A percentile compares a stretch with the other conserved stretches of the same genome.
Conservation (phyloP, 768 basidiomycete species). For the Mycena rosella region DNA sequence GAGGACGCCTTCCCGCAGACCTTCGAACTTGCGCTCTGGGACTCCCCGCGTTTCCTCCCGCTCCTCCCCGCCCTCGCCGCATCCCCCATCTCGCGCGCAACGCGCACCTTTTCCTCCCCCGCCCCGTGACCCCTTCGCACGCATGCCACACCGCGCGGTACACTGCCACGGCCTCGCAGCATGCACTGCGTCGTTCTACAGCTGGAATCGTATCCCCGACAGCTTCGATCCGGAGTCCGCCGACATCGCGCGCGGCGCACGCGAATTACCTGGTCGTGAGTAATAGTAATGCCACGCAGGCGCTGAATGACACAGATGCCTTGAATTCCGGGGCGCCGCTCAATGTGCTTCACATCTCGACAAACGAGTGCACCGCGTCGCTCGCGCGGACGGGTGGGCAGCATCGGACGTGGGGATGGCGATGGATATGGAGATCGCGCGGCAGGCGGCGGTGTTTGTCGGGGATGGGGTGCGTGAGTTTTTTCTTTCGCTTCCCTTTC, state of each 20-base stretch:
- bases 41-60: constrained; percentile 48
- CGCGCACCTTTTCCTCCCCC: constrained; percentile 48
- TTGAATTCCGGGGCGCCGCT: constrained; percentile 23
- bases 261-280: constrained; percentile 12
- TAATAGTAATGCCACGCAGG: no score
- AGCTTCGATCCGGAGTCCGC: constrained; percentile 38
- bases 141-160: constrained; percentile 42
- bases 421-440: background rate
- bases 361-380: constrained; percentile 53
- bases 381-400: constrained; percentile 22
- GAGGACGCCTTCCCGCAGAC: constrained; percentile 49
- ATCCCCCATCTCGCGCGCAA: constrained; percentile 52
- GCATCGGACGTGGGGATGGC: background rate
- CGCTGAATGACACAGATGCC: no score
- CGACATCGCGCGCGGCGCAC: constrained; percentile 29
- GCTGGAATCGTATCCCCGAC: constrained; percentile 44
- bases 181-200: constrained; percentile 34
- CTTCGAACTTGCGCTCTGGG: constrained; percentile 52
- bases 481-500: no score
- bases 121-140: constrained; percentile 47
- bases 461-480: background rate
- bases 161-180: constrained; percentile 36
- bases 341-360: constrained; percentile 52
- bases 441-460: background rate
- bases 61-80: constrained; percentile 50